Conservation (phyloP, 1,284 basidiomycete genomes). For the Neonothopanus nambi region DNA sequence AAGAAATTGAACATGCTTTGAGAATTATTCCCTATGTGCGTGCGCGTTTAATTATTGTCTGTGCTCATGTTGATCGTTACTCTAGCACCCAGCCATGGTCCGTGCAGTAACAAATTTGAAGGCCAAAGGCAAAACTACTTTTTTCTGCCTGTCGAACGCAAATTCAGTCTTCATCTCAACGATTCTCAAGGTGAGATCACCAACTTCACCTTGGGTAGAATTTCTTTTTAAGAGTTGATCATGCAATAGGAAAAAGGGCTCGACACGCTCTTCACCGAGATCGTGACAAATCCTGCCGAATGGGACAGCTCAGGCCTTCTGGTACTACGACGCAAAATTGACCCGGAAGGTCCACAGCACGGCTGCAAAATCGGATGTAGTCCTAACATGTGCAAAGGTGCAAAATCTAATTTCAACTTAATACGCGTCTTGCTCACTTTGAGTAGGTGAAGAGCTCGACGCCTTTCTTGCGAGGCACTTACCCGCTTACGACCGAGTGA, state of each 20-base stretch:
- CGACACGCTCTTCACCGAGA: conserved; percentile 74
- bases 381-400: conserved; percentile 98
- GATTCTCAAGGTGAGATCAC: conserved; percentile 69
- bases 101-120: conserved; percentile 84
- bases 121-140: conserved; percentile 66
- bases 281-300: conserved; percentile 92
- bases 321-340: conserved; percentile 75
- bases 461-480: conserved; percentile 75
- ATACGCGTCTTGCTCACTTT: not conserved
- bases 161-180: conserved; percentile 92
- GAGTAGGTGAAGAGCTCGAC: conserved; percentile 83
- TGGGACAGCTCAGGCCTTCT: conserved; percentile 79
- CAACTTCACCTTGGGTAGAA: not conserved
- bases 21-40: conserved; percentile 85
- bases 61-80: conserved; percentile 3
- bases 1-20: conserved; percentile 80
- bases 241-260: conserved; percentile 69
- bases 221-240: not conserved
- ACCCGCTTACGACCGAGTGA: conserved; percentile 76
- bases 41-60: conserved; percentile 19
- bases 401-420: not conserved
- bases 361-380: conserved; percentile 87
- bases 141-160: conserved; percentile 92
- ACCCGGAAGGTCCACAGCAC: conserved; percentile 80
- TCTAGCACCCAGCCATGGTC: conserved; percentile 95